Conservation (phyloP, 768 basidiomycete species). For the Agrocybe praecox region DNA sequence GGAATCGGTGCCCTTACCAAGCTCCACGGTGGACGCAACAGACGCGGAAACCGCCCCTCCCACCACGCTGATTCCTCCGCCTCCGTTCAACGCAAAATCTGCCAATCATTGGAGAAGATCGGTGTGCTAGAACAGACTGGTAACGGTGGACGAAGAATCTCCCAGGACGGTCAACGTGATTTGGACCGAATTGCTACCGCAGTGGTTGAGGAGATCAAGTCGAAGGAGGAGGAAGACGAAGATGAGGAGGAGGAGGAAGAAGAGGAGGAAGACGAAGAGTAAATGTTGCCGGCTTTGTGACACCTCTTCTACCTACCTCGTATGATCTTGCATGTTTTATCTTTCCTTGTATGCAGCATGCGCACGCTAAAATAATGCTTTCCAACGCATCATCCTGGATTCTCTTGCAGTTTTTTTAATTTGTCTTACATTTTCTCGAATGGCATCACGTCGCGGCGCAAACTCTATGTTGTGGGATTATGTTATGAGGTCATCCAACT, state of each 20-base stretch:
- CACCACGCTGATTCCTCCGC: constrained; percentile 89
- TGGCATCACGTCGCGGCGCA: neutral
- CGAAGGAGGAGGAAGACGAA: constrained; percentile 75
- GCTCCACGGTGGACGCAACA: constrained; percentile 95
- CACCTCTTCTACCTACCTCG: constrained; percentile 15
- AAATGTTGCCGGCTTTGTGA: constrained; percentile 22
- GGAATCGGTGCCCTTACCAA: constrained; percentile 93
- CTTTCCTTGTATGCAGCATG: constrained; percentile 42
- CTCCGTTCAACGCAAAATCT: constrained; percentile 91
- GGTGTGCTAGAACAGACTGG: constrained; percentile 93
- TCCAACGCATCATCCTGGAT: constrained; percentile 4
- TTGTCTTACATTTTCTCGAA: neutral
- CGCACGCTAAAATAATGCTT: constrained; percentile 35
- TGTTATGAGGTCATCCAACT: neutral
- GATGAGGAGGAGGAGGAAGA: constrained; percentile 66
- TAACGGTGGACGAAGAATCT: constrained; percentile 94
- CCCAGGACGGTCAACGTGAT: constrained; percentile 96
- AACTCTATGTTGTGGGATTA: neutral
- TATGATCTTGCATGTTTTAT: constrained; percentile 44
- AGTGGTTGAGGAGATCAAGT: constrained; percentile 77
- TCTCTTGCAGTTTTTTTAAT: neutral
- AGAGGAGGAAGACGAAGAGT: constrained; percentile 56
- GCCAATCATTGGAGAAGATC: constrained; percentile 98
- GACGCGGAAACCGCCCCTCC: constrained; percentile 95
- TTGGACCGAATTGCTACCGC: constrained; percentile 93